Evolutionary conservation across 2,329 filamentous ascomycete species (phyloP), one percentile per base, ranked within the genome.

Genomic region (Aspergillus glaucus): DNA sequence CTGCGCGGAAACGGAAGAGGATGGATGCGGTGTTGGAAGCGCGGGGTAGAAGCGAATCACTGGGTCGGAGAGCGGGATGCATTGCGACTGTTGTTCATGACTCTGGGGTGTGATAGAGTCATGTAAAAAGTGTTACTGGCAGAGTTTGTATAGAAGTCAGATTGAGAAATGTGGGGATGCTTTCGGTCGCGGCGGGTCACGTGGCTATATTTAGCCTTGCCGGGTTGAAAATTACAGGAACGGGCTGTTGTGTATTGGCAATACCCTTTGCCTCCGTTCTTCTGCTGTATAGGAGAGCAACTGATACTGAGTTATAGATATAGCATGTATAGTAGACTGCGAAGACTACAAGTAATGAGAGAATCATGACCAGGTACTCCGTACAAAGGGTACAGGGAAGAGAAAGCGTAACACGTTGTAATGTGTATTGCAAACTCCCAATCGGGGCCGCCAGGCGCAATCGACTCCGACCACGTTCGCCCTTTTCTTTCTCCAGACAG

Each of bases 401-500:
- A 5, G 7, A 8, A 30, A 30, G 10, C 26, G 26, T 30, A 30
- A 30, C 26, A 30, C 12, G 3, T 30, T 30, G 26, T 30, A 30
- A 30, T 30, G 26, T 30, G 26, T 30, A 30, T 48, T 53, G 57
- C 54, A 60, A 62, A 57, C 54, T 53, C 51, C 47, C 46, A 36
- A 53, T 43, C 45, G 45, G 50, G n/a, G 48, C 34, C 15, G 19
- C 53, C 72, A 49, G 46, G 41, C 45, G 50, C 48, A 56, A 48
- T 36, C 50, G 49, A 55, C 54, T 66, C 61, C 57, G 65, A 65
- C 65, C 66, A 68, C 65, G 66, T 69, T 68, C 66, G 58, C 60
- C 53, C 53, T 49, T 54, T 49, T 37, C 40, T 34, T 47, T 50
- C 50, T 41, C 40, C 37, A 26, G 43, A 47, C 44, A 40, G 30